A percentile compares a stretch with the other conserved stretches of the same genome.
phyloP scores from a whole-genome alignment of 768 basidiomycete genomes.

The Leccinum fibrillosum region DNA sequence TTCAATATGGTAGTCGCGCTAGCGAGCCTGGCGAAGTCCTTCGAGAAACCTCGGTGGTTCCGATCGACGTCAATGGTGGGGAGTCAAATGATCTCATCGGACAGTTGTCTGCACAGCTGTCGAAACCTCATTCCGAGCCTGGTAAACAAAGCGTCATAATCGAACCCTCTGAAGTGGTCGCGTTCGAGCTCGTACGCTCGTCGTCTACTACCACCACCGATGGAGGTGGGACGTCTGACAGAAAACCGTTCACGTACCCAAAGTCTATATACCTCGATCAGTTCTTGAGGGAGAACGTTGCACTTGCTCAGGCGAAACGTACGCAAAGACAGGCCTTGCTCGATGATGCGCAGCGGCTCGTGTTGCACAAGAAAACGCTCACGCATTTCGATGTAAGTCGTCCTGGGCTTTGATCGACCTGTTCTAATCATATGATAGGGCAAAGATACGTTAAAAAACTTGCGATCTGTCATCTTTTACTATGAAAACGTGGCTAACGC shows the following conservation, averaged over 20 bases:
- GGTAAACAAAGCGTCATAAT: conserved; percentile 56
- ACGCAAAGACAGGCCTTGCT: conserved; percentile 37
- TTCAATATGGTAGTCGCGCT: conserved; percentile 49
- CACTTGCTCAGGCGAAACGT: conserved; percentile 37
- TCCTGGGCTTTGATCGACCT: not conserved
- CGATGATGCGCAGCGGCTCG: conserved; percentile 47
- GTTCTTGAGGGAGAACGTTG: conserved; percentile 59
- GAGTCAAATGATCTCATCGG: conserved; percentile 57
- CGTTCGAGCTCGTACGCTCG: conserved; percentile 47
- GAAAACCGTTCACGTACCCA: conserved; percentile 53
- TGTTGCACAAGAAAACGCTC: conserved; percentile 43
- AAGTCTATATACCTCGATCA: conserved; percentile 68
- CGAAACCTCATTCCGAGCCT: conserved; percentile 22
- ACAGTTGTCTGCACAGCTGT: conserved; percentile 38
- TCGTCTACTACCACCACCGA: conserved; percentile 8
- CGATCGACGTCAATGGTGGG: conserved; percentile 45
- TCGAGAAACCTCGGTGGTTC: conserved; percentile 46
- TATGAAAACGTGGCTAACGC: conserved; percentile 63
- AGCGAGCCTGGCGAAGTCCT: conserved; percentile 29
- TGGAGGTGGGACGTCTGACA: conserved; percentile 21
- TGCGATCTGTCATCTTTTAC: conserved; percentile 63
- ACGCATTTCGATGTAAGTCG: conserved; percentile 54
- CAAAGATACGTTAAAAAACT: conserved; percentile 58
- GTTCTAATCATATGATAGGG: conserved; percentile 37
- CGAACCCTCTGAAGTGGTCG: conserved; percentile 59